phyloP scores from a whole-genome alignment of 257 asterid genomes.

The Solanum peruvianum region DNA sequence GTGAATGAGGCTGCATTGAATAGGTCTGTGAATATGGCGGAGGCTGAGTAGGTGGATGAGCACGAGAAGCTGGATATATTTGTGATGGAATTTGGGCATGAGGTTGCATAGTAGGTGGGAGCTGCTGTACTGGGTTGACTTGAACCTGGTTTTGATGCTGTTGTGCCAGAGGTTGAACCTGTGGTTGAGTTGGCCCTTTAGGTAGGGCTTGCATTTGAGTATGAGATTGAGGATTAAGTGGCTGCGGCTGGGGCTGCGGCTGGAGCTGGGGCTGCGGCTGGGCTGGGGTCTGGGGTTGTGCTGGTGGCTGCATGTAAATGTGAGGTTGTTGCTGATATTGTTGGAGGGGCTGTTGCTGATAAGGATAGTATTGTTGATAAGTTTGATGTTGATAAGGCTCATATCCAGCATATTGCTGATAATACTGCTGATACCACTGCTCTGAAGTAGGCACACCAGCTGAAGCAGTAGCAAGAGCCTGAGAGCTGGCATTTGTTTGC shows the following conservation, averaged over 20 bases:
- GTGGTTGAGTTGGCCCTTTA: slow-evolving; percentile 12
- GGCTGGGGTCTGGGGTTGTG: slow-evolving; percentile 40
- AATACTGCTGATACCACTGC: slow-evolving; percentile 83
- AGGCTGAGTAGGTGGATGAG: slow-evolving; percentile 40
- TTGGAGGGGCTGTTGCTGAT: slow-evolving; percentile 47
- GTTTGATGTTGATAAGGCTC: slow-evolving; percentile 54
- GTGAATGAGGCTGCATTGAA: slow-evolving; percentile 37
- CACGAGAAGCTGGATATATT: slow-evolving; percentile 22
- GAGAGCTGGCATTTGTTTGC: slow-evolving; percentile 34
- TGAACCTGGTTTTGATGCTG: slow-evolving; percentile 25
- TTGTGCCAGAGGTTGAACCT: slow-evolving; percentile 4
- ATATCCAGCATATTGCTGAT: slow-evolving; percentile 75
- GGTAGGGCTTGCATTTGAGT: slow-evolving; percentile 19
- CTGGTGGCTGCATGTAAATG: slow-evolving; percentile 39
- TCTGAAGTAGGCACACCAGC: slow-evolving; percentile 44
- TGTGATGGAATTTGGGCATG: slow-evolving; percentile 32
- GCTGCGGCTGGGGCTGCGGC: not conserved
- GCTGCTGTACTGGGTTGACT: slow-evolving; percentile 24
- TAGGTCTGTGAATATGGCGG: slow-evolving; percentile 31
- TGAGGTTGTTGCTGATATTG: slow-evolving; percentile 49
- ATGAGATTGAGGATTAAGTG: slow-evolving; percentile 15
- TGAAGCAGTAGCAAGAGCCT: slow-evolving; percentile 31
- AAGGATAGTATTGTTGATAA: slow-evolving; percentile 49
- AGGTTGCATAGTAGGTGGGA: slow-evolving; percentile 36
- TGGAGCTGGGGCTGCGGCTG: slow-evolving; percentile 8